Evolutionary conservation across 805 yeast genomes (phyloP).

Genomic region (Nematodospora valgi): DNA sequence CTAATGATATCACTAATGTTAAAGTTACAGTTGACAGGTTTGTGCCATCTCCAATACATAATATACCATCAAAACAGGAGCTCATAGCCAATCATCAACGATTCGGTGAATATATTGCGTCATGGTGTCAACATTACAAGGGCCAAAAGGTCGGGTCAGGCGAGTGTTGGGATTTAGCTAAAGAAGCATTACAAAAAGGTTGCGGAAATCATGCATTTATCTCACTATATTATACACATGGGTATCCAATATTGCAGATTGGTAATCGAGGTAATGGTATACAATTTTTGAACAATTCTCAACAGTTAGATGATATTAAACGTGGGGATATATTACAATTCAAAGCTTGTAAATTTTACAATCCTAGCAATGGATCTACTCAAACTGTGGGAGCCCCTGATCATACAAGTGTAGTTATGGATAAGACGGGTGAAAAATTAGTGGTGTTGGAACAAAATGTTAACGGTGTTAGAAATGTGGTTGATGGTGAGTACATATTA

Average conservation of each 20-base stretch:
- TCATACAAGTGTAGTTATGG: constrained; percentile 43
- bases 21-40: constrained; percentile 27
- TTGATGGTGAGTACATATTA: constrained; percentile 35
- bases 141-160: constrained; percentile 53
- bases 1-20: constrained; percentile 17
- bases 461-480: constrained; percentile 38
- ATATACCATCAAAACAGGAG: constrained; percentile 27
- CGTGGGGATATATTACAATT: constrained; percentile 59
- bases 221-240: constrained; percentile 46
- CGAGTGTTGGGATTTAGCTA: constrained; percentile 62
- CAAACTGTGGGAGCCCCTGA: constrained; percentile 50
- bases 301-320: constrained; percentile 39
- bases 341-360: constrained; percentile 36
- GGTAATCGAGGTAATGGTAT: constrained; percentile 17
- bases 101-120: constrained; percentile 52
- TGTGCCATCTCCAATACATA: constrained; percentile 42
- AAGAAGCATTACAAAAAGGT: constrained; percentile 48
- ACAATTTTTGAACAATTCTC: constrained; percentile 12
- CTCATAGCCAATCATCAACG: constrained; percentile 31
- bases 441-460: constrained; percentile 50
- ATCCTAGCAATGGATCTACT: constrained; percentile 28
- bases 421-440: constrained; percentile 25
- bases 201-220: constrained; percentile 60
- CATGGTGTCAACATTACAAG: constrained; percentile 49
- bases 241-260: constrained; percentile 36